These are phyloP conservation scores for Hsuehochloa calcarea DNA, from an alignment of 176 grass and related monocot species.

Conservation along the genomic window DNA sequence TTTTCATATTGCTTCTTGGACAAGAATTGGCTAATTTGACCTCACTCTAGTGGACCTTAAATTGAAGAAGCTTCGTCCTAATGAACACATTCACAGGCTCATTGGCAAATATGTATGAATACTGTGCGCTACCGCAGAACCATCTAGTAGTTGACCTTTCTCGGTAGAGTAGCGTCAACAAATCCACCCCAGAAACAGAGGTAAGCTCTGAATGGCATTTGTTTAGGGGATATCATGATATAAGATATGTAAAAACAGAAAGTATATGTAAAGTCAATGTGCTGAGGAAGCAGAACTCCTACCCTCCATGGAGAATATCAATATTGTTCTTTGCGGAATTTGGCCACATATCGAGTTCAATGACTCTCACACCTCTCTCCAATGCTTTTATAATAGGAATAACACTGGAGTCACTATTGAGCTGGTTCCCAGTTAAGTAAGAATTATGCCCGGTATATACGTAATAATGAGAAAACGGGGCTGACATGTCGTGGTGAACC, in stretches of 20 bases:
- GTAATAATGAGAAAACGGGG: constrained; percentile 80
- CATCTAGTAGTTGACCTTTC: constrained; percentile 4
- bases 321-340: constrained; percentile 69
- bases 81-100: not conserved
- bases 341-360: constrained; percentile 95
- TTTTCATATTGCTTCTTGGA: not conserved
- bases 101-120: not conserved
- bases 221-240: not conserved
- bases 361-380: constrained; percentile 78
- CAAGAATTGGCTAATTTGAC: not conserved
- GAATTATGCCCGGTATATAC: constrained; percentile 93
- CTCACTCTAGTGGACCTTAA: not conserved
- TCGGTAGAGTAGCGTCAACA: not conserved
- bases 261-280: not conserved
- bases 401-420: constrained; percentile 92
- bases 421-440: constrained; percentile 88
- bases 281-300: not conserved
- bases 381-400: constrained; percentile 76
- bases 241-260: not conserved
- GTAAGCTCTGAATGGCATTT: not conserved
- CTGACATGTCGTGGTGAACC: constrained; percentile 92
- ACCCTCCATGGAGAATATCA: constrained; percentile 88
- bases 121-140: not conserved
- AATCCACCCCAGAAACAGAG: not conserved
- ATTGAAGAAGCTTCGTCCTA: not conserved